Evolutionary conservation across 2,329 filamentous ascomycete species (phyloP).

Genomic region (Beauveria sp.): DNA sequence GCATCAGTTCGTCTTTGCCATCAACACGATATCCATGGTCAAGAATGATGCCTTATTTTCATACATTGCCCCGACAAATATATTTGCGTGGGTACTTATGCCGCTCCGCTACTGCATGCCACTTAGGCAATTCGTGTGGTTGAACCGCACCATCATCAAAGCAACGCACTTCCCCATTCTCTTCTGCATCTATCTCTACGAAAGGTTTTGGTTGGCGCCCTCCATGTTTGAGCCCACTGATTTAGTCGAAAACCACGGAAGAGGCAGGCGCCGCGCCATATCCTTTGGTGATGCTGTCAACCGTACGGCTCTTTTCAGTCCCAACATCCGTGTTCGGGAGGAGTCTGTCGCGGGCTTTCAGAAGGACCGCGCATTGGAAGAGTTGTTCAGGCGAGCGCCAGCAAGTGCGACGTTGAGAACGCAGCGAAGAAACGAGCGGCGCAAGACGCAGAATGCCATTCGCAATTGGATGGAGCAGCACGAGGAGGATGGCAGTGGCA

Average conservation of each 20-base stretch:
- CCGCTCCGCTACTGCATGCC: slow-evolving; percentile 75
- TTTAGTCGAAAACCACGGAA: slow-evolving; percentile 64
- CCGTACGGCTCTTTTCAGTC: slow-evolving; percentile 63
- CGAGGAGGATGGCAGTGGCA: slow-evolving; percentile 41
- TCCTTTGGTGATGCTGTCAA: slow-evolving; percentile 50
- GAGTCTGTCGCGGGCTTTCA: slow-evolving; percentile 83
- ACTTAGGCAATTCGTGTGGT: slow-evolving; percentile 69
- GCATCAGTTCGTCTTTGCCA: slow-evolving; percentile 86
- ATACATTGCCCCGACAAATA: slow-evolving; percentile 85
- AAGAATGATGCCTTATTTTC: slow-evolving; percentile 97
- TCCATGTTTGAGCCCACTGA: slow-evolving; percentile 77
- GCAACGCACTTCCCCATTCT: slow-evolving; percentile 81
- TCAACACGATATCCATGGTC: slow-evolving; percentile 96
- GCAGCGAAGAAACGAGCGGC: slow-evolving; percentile 54
- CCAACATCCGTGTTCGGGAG: slow-evolving; percentile 64
- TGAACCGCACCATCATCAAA: slow-evolving; percentile 91
- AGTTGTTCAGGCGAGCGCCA: slow-evolving; percentile 75
- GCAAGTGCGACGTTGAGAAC: slow-evolving; percentile 54
- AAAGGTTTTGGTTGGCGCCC: slow-evolving; percentile 68
- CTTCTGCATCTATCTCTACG: slow-evolving; percentile 81
- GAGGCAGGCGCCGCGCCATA: slow-evolving; percentile 40
- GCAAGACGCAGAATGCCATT: slow-evolving; percentile 73
- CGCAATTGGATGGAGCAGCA: slow-evolving; percentile 82
- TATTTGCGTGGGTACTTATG: slow-evolving; percentile 82
- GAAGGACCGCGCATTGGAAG: slow-evolving; percentile 83